Percentiles rank a stretch among this genome's conserved stretches.
Evolutionary conservation across 495 filamentous ascomycete species (phyloP).

Genomic region (Penicillium arizonense): DNA sequence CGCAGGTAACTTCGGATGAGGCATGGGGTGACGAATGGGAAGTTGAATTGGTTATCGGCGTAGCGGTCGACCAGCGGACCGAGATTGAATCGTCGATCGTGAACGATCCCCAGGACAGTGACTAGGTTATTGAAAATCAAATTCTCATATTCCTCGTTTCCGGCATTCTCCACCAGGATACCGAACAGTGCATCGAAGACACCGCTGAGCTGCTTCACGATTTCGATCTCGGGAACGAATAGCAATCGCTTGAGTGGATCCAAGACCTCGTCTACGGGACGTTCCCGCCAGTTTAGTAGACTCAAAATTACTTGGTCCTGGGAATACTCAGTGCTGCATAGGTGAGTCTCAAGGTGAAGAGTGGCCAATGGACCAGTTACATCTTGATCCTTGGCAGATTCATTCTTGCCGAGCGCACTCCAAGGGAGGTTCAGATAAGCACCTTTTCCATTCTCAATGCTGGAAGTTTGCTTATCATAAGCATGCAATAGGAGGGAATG

Average conservation of each 20-base stretch:
- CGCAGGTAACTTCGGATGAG: conserved; percentile 83
- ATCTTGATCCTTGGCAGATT: conserved; percentile 66
- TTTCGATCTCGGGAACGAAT: conserved; percentile 96
- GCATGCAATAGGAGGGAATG: conserved; percentile 83
- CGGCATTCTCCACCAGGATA: conserved; percentile 82
- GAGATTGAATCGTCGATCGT: conserved; percentile 91
- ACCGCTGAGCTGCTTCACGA: conserved; percentile 87
- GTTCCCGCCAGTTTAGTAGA: conserved; percentile 81
- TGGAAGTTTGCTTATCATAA: conserved; percentile 81
- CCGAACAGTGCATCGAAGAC: conserved; percentile 92
- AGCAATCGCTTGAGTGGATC: conserved; percentile 75
- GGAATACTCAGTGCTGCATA: conserved; percentile 94
- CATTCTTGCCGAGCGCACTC: conserved; percentile 63
- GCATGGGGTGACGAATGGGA: conserved; percentile 90
- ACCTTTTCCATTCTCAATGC: conserved; percentile 59
- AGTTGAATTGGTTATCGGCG: conserved; percentile 85
- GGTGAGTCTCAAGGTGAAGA: conserved; percentile 77
- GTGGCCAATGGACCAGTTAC: conserved; percentile 74
- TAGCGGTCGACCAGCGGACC: conserved; percentile 88
- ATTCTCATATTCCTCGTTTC: conserved; percentile 89
- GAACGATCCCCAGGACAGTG: conserved; percentile 85
- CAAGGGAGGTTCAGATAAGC: conserved; percentile 85
- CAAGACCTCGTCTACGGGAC: conserved; percentile 64
- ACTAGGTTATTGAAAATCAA: conserved; percentile 88
- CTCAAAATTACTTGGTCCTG: conserved; percentile 88